phyloP scores from a whole-genome alignment of 1,139 yeast genomes.

The Candida glucosophila region DNA sequence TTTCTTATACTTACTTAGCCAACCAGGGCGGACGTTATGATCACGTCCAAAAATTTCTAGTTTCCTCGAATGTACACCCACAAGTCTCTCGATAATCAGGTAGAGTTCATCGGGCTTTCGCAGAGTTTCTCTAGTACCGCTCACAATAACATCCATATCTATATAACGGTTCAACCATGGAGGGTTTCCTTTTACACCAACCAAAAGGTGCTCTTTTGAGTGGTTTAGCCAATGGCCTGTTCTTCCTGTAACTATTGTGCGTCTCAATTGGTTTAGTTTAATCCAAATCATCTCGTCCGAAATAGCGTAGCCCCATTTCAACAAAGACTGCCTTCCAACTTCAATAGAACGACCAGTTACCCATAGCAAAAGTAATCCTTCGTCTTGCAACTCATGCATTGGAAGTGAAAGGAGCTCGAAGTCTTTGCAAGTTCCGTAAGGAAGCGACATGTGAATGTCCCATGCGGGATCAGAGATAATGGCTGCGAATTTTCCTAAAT shows the following conservation, averaged over 20 bases:
- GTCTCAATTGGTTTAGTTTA: constrained; percentile 74
- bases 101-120: constrained; percentile 88
- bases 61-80: constrained; percentile 67
- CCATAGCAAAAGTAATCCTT: constrained; percentile 81
- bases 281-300: constrained; percentile 85
- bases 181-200: constrained; percentile 78
- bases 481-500: constrained; percentile 78
- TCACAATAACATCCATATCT: constrained; percentile 72
- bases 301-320: constrained; percentile 74
- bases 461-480: constrained; percentile 89
- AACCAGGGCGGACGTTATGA: constrained; percentile 80
- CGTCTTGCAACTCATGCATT: constrained; percentile 63
- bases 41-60: constrained; percentile 84
- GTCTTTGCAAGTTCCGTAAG: constrained; percentile 72
- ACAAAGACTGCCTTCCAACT: constrained; percentile 68
- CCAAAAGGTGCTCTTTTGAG: constrained; percentile 82
- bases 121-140: constrained; percentile 80
- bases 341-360: constrained; percentile 93
- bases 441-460: constrained; percentile 78
- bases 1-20: constrained; percentile 49
- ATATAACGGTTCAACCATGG: constrained; percentile 58
- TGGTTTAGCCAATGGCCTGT: constrained; percentile 98
- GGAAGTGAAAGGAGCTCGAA: constrained; percentile 61
- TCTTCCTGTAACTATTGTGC: constrained; percentile 90
- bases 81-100: constrained; percentile 77